phyloP scores from a whole-genome alignment of 2,329 filamentous ascomycete species.

The Chaetomiaceae sp. region DNA sequence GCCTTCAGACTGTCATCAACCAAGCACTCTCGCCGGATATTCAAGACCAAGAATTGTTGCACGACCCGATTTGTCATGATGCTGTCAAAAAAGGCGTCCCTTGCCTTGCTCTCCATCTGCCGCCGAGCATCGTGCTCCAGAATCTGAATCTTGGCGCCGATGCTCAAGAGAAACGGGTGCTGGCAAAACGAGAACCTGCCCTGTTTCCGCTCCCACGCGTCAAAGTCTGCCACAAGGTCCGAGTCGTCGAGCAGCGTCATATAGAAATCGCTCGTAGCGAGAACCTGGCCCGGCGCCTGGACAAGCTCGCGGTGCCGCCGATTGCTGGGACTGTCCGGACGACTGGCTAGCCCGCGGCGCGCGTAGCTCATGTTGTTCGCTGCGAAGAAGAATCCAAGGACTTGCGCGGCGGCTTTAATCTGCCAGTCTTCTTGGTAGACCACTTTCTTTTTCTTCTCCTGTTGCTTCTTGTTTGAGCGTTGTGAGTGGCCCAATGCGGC shows the following conservation, averaged over 20 bases:
- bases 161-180: slow-evolving; percentile 86
- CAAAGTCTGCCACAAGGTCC: slow-evolving; percentile 82
- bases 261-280: slow-evolving; percentile 83
- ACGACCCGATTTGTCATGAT: slow-evolving; percentile 71
- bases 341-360: slow-evolving; percentile 29
- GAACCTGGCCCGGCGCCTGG: slow-evolving; percentile 56
- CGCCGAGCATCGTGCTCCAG: slow-evolving; percentile 81
- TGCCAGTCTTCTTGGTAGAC: slow-evolving; percentile 86
- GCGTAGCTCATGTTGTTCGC: slow-evolving; percentile 62
- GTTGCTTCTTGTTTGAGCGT: slow-evolving; percentile 45
- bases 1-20: slow-evolving; percentile 82
- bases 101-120: slow-evolving; percentile 84
- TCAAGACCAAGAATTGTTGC: slow-evolving; percentile 73
- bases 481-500: slow-evolving; percentile 59
- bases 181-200: slow-evolving; percentile 84
- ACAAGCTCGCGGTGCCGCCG: slow-evolving; percentile 41
- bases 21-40: slow-evolving; percentile 76
- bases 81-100: slow-evolving; percentile 87
- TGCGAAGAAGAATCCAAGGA: slow-evolving; percentile 75
- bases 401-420: slow-evolving; percentile 71
- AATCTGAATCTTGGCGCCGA: slow-evolving; percentile 88
- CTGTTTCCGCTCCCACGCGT: slow-evolving; percentile 74
- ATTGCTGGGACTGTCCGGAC: slow-evolving; percentile 32
- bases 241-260: slow-evolving; percentile 79
- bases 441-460: slow-evolving; percentile 52